phyloP scores from a whole-genome alignment of 192 early-diverging fungal genomes.

The Mycoemilia scoparia region DNA sequence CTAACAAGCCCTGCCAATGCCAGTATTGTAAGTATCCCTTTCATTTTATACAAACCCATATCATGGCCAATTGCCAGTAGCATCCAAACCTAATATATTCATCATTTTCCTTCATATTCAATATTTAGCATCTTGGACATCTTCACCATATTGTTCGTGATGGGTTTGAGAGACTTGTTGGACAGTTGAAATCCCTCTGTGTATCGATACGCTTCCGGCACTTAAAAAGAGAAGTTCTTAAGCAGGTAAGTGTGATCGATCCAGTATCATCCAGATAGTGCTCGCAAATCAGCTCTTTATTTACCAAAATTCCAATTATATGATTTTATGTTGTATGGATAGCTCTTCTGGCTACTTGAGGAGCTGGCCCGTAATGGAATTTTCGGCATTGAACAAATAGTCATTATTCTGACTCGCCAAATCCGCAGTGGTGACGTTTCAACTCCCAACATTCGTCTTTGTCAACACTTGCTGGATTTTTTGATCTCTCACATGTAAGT shows the following conservation, averaged over 20 bases:
- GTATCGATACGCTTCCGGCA: slow-evolving; percentile 13
- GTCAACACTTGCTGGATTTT: slow-evolving; percentile 27
- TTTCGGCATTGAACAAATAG: slow-evolving; percentile 30
- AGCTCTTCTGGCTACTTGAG: slow-evolving; percentile 41
- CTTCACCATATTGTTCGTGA: slow-evolving; percentile 48
- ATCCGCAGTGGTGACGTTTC: slow-evolving; percentile 39
- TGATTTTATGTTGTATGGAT: not conserved
- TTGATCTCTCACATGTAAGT: slow-evolving; percentile 26
- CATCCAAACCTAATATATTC: not conserved
- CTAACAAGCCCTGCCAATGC: slow-evolving; percentile 25
- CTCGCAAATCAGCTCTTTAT: not conserved
- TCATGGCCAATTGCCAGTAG: not conserved
- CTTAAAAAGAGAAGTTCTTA: slow-evolving; percentile 16
- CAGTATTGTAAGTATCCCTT: slow-evolving; percentile 11
- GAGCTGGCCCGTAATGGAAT: slow-evolving; percentile 33
- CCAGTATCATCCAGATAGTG: too few relatives aligned
- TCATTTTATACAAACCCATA: not conserved
- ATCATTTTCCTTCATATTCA: not conserved
- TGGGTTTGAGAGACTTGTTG: slow-evolving; percentile 25
- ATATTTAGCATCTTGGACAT: slow-evolving; percentile 28
- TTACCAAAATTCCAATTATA: not conserved
- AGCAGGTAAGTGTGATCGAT: slow-evolving; percentile 10
- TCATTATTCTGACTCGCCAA: slow-evolving; percentile 35
- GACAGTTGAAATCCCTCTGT: slow-evolving; percentile 16
- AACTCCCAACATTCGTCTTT: slow-evolving; percentile 23